Percentiles rank a stretch among this genome's conserved stretches.
Conservation (phyloP, 2,329 filamentous ascomycete species). For the Plenodomus biglobosus region DNA sequence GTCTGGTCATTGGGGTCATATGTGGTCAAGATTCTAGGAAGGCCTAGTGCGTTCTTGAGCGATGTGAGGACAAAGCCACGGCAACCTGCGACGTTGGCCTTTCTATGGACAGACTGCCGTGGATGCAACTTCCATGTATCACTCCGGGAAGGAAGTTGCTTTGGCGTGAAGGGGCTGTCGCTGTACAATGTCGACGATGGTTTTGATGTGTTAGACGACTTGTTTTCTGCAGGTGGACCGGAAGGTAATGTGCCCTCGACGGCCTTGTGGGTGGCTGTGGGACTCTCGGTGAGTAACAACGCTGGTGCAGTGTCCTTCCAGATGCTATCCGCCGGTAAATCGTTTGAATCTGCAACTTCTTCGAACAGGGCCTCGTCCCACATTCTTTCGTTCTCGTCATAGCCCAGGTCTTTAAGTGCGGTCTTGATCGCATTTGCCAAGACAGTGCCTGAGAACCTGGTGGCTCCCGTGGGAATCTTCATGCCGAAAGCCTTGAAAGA, state of each 20-base stretch:
- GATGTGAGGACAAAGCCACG: conserved; percentile 45
- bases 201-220: neutral
- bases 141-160: conserved; percentile 10
- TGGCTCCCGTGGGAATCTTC: conserved; percentile 42
- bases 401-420: conserved; percentile 36
- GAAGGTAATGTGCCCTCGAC: conserved; percentile 12
- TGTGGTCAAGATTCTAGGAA: conserved; percentile 41
- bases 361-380: conserved; percentile 47
- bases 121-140: conserved; percentile 42
- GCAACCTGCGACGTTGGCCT: conserved; percentile 37
- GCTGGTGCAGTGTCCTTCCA: conserved; percentile 35
- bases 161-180: conserved; percentile 20
- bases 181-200: conserved; percentile 10
- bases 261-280: conserved; percentile 24
- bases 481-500: conserved; percentile 39
- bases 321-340: conserved; percentile 36
- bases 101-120: conserved; percentile 38
- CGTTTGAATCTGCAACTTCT: conserved; percentile 31
- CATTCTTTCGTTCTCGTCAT: conserved; percentile 42
- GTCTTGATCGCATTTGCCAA: conserved; percentile 43
- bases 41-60: conserved; percentile 43
- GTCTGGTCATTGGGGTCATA: conserved; percentile 46
- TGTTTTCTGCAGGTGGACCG: conserved; percentile 2
- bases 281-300: conserved; percentile 30
- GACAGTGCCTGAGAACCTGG: conserved; percentile 41